Evolutionary conservation across 768 basidiomycete species (phyloP).

Genomic region (Daedalea quercina): DNA sequence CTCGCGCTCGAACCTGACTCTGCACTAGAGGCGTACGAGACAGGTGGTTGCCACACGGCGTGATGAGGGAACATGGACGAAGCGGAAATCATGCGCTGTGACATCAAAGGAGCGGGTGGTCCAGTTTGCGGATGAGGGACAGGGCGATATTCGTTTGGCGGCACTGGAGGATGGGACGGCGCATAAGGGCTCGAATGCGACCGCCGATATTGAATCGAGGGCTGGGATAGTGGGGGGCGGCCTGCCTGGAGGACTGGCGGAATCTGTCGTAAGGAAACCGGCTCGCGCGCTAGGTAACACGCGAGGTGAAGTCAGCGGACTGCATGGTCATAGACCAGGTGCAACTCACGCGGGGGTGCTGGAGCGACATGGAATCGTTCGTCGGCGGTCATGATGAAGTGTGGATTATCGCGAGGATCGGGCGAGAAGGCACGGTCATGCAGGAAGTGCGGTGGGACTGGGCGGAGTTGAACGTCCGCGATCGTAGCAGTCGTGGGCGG

Average conservation of each 20-base stretch:
- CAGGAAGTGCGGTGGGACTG: constrained; percentile 8
- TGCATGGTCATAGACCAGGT: not conserved
- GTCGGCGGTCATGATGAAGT: constrained; percentile 21
- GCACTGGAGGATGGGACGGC: not conserved
- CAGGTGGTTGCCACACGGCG: constrained; percentile 13
- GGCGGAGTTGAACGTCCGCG: constrained; percentile 5
- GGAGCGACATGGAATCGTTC: constrained; percentile 17
- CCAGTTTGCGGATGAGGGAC: constrained; percentile 4
- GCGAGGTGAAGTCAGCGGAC: not conserved
- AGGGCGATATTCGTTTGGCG: not conserved
- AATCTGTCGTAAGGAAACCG: not conserved
- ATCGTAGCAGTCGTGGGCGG: constrained; percentile 3
- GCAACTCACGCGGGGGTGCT: constrained; percentile 10
- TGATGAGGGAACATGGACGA: constrained; percentile 2
- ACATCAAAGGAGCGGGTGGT: constrained; percentile 8
- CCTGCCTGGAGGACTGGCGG: constrained; percentile 1
- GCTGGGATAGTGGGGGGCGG: not conserved
- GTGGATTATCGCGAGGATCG: constrained; percentile 25
- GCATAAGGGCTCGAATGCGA: constrained; percentile 9
- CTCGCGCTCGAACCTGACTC: constrained; percentile 7
- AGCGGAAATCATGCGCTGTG: constrained; percentile 8
- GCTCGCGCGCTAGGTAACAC: not conserved
- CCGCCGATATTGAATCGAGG: not conserved
- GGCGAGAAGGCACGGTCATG: constrained; percentile 29
- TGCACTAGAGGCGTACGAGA: constrained; percentile 8